Conservation (phyloP, 345 rosid species). For the Gossypium anomalum region DNA sequence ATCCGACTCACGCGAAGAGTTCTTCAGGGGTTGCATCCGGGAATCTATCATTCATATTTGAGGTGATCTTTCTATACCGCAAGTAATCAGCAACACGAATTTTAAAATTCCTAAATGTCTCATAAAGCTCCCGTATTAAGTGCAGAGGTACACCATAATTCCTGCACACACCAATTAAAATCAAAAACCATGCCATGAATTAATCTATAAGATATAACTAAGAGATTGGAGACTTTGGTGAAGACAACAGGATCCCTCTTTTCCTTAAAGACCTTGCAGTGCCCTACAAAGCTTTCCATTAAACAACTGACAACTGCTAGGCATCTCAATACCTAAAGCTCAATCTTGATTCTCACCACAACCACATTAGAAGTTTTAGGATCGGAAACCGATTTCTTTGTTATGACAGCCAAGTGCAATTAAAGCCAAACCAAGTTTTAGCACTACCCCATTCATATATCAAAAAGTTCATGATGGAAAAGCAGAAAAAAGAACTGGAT, state of each 20-base stretch:
- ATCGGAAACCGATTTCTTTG: not conserved
- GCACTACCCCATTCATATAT: not conserved
- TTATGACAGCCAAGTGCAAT: not conserved
- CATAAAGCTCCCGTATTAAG: slow-evolving; percentile 89
- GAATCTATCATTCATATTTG: slow-evolving; percentile 95
- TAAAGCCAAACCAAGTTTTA: not conserved
- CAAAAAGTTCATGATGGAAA: not conserved
- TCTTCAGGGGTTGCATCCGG: slow-evolving; percentile 93
- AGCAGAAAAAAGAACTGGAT: not conserved
- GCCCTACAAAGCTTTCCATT: not conserved
- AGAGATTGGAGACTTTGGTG: not conserved
- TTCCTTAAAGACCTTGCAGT: not conserved
- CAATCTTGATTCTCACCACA: not conserved
- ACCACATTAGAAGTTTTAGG: not conserved
- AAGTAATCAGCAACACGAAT: slow-evolving; percentile 87
- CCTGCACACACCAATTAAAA: slow-evolving; percentile 40
- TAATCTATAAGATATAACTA: not conserved
- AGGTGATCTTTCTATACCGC: slow-evolving; percentile 89
- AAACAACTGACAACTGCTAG: not conserved
- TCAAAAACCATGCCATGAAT: not conserved
- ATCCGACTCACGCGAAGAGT: slow-evolving; percentile 60
- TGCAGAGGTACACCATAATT: slow-evolving; percentile 94
- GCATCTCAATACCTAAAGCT: not conserved
- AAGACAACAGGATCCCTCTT: not conserved
- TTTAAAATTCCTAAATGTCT: slow-evolving; percentile 91